A percentile compares a stretch with the other conserved stretches of the same genome.
Evolutionary conservation across 495 filamentous ascomycete genomes (phyloP).

Genomic region (Podospora comata): DNA sequence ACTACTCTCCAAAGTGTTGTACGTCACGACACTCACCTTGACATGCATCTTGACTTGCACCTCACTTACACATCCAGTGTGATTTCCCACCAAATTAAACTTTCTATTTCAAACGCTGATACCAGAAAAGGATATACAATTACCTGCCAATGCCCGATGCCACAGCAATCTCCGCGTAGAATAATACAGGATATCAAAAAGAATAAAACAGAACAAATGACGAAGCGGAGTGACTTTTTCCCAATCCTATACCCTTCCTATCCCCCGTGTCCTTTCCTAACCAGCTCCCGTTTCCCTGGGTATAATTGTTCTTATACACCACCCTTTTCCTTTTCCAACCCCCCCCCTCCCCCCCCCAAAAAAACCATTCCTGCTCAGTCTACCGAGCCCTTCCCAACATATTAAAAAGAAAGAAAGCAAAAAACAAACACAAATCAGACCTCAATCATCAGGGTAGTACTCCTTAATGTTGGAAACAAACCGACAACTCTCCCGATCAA

Average conservation of each 20-base stretch:
- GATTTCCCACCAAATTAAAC: neutral
- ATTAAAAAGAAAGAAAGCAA: neutral
- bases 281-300: neutral
- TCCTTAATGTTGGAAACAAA: constrained; percentile 88
- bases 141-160: neutral
- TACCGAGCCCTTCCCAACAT: neutral
- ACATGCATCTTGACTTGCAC: no score
- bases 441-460: constrained; percentile 80
- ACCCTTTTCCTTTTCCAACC: neutral
- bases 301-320: neutral
- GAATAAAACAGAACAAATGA: neutral
- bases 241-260: neutral
- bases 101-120: neutral
- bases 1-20: no score
- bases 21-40: no score
- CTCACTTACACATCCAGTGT: neutral
- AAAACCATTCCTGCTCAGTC: neutral
- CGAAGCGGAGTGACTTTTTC: neutral
- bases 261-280: neutral
- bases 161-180: neutral
- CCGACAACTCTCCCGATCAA: constrained; percentile 58
- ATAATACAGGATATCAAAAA: neutral
- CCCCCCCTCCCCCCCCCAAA: no score
- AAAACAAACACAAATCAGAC: neutral
- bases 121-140: neutral